A percentile compares a stretch with the other conserved stretches of the same genome.
Conservation (phyloP, 1,284 basidiomycete genomes). For the Marasmius fiardii region DNA sequence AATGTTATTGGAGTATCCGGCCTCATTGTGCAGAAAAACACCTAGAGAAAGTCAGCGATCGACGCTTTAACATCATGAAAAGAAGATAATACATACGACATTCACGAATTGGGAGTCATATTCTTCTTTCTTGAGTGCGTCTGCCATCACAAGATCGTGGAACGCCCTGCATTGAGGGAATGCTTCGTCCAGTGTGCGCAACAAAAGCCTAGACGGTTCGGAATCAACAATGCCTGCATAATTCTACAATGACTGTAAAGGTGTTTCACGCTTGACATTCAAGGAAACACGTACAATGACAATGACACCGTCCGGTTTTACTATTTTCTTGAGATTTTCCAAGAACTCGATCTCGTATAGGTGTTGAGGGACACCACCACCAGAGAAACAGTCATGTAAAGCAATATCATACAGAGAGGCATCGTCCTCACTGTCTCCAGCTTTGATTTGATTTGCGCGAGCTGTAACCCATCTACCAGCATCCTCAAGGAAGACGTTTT, state of each 20-base stretch:
- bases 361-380: conserved; percentile 79
- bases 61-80: neutral
- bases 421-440: conserved; percentile 27
- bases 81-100: conserved; percentile 30
- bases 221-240: conserved; percentile 63
- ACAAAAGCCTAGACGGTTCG: conserved; percentile 60
- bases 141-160: conserved; percentile 55
- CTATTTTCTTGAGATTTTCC: conserved; percentile 58
- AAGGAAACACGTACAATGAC: conserved; percentile 60
- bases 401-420: conserved; percentile 64
- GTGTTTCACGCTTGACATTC: neutral
- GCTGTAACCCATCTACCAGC: conserved; percentile 61
- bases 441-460: conserved; percentile 18
- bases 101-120: conserved; percentile 64
- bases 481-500: conserved; percentile 69
- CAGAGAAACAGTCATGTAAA: conserved; percentile 91
- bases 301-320: conserved; percentile 73
- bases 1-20: conserved; percentile 53
- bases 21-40: conserved; percentile 76
- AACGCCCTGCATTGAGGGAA: conserved; percentile 82
- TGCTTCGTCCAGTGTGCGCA: conserved; percentile 60
- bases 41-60: conserved; percentile 35
- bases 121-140: conserved; percentile 36
- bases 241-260: conserved; percentile 20
- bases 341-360: conserved; percentile 85